phyloP scores from a whole-genome alignment of 371 early-diverging fungal genomes.

The Smittium mucronatum region DNA sequence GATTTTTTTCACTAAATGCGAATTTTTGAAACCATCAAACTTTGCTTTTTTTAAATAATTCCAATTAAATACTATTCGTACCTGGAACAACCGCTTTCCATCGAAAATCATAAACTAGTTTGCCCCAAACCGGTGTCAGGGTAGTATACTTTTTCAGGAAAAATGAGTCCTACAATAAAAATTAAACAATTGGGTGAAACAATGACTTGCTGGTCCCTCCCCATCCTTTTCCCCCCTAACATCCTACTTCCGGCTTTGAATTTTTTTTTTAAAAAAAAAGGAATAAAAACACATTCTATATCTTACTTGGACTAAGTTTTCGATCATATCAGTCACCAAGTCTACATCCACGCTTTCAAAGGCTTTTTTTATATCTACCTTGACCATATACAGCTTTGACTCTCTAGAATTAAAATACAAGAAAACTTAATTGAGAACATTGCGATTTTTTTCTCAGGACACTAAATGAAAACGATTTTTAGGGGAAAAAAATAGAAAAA shows the following conservation, averaged over 20 bases:
- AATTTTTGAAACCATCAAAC: too few species aligned
- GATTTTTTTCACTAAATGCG: neutral
- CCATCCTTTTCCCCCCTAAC: too few species aligned
- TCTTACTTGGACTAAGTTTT: slow-evolving; percentile 32
- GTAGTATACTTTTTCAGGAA: neutral
- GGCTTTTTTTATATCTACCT: slow-evolving; percentile 61
- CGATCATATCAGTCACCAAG: slow-evolving; percentile 43
- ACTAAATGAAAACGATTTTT: too few species aligned
- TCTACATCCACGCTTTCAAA: slow-evolving; percentile 70
- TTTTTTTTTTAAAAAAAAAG: too few species aligned
- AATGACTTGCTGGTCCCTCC: too few species aligned
- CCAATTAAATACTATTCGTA: neutral
- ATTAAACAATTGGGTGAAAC: slow-evolving; percentile 25
- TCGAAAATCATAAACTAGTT: slow-evolving; percentile 15
- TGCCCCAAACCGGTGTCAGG: neutral
- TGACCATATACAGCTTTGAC: slow-evolving; percentile 53
- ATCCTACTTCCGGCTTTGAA: too few species aligned
- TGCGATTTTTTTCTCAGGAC: neutral
- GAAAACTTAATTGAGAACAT: neutral
- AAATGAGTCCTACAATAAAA: slow-evolving; percentile 2
- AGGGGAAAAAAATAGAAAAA: too few species aligned
- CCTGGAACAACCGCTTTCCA: neutral
- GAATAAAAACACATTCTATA: neutral
- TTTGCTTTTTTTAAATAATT: too few species aligned
- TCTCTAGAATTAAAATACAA: slow-evolving; percentile 10